phyloP scores from a whole-genome alignment of 1,139 yeast genomes.

The Scheffersomyces titani region DNA sequence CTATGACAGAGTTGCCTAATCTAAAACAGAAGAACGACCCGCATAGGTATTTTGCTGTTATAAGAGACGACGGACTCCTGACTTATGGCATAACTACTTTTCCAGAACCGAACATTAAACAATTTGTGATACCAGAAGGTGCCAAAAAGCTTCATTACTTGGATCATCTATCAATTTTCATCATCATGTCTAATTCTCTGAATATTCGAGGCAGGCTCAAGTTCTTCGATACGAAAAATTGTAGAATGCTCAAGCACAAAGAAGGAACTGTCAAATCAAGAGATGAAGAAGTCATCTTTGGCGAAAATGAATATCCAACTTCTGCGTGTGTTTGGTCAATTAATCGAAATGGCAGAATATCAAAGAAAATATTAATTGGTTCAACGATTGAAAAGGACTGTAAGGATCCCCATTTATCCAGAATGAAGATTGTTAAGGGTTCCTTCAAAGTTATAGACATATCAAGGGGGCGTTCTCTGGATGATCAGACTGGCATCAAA shows the following conservation, averaged over 20 bases:
- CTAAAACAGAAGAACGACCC: slow-evolving; percentile 3
- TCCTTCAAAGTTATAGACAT: slow-evolving; percentile 46
- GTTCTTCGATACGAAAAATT: slow-evolving; percentile 36
- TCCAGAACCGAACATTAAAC: slow-evolving; percentile 29
- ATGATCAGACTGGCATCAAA: slow-evolving; percentile 16
- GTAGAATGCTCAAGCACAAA: slow-evolving; percentile 14
- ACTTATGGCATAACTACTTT: slow-evolving; percentile 31
- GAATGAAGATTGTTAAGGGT: slow-evolving; percentile 21
- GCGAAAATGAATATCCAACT: slow-evolving; percentile 34
- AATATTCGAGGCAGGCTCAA: slow-evolving; percentile 23
- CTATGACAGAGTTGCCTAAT: slow-evolving; percentile 8
- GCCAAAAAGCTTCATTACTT: slow-evolving; percentile 28
- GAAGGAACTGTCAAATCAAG: slow-evolving; percentile 19
- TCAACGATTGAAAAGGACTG: slow-evolving; percentile 20
- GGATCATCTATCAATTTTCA: slow-evolving; percentile 27
- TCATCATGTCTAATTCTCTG: slow-evolving; percentile 37
- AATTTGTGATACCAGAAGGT: slow-evolving; percentile 35
- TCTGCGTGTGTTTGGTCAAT: slow-evolving; percentile 39
- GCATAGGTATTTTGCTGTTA: slow-evolving; percentile 28
- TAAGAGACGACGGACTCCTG: slow-evolving; percentile 54
- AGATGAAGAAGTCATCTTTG: slow-evolving; percentile 25
- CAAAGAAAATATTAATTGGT: slow-evolving; percentile 46
- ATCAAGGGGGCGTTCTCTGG: slow-evolving; percentile 19
- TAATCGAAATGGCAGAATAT: slow-evolving; percentile 30
- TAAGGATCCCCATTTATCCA: not conserved